Conservation (phyloP, 1,284 basidiomycete genomes). For the Coniophora puteana region DNA sequence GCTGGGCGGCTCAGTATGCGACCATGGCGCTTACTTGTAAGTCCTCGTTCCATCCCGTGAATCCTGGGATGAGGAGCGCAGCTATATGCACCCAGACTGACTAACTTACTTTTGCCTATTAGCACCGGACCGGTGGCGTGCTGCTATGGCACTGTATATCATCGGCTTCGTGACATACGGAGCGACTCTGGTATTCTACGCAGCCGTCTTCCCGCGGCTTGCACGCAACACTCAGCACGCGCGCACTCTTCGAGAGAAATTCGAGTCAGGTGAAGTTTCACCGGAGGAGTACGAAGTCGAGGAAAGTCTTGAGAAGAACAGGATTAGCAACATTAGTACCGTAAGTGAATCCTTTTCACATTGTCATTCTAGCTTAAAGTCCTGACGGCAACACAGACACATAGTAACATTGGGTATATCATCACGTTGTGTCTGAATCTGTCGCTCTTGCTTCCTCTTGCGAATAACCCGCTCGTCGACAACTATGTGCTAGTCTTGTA, state of each 20-base stretch:
- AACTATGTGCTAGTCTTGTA: constrained; percentile 67
- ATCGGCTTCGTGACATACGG: constrained; percentile 76
- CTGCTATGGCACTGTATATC: constrained; percentile 79
- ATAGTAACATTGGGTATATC: constrained; percentile 76
- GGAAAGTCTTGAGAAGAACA: constrained; percentile 80
- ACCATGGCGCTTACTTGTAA: constrained; percentile 68
- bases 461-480: constrained; percentile 62
- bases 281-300: constrained; percentile 68
- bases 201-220: constrained; percentile 78
- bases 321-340: constrained; percentile 83
- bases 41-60: constrained; percentile 13
- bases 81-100: too few relatives aligned
- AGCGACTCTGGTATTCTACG: constrained; percentile 78
- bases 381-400: constrained; percentile 40
- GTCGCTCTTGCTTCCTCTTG: constrained; percentile 69
- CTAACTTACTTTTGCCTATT: not conserved
- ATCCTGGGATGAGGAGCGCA: too few relatives aligned
- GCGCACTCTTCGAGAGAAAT: constrained; percentile 53
- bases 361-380: constrained; percentile 2
- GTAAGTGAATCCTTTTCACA: constrained; percentile 34
- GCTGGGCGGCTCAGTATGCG: constrained; percentile 78
- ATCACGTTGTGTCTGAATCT: constrained; percentile 65
- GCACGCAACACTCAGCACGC: constrained; percentile 76
- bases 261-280: constrained; percentile 54
- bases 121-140: constrained; percentile 69